Evolutionary conservation across 2,329 filamentous ascomycete species (phyloP), one percentile per base, ranked within the genome.

Genomic region (Fusarium stilboides): DNA sequence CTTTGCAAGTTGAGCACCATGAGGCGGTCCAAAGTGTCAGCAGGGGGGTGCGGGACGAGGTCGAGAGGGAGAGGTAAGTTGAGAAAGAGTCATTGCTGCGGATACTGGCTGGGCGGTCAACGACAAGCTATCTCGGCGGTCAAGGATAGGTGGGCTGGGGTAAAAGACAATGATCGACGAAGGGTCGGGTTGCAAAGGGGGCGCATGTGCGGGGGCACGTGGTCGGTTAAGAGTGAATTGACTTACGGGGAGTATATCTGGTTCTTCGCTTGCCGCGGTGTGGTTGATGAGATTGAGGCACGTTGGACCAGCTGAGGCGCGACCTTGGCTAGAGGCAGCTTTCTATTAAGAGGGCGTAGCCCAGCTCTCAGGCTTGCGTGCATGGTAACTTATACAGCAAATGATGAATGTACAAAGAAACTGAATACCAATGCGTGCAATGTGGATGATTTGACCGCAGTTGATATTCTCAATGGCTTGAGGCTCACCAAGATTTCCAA

Each of bases 1-100:
- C 75, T 45, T 80, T 81, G 76, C 88, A 89, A 17, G 86, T 85
- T 6, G 83, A 77, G 75, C 88, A 89, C 79, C 84, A 89, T 9
- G 85, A 86, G 1, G 87, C 82, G 0, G 87, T 88, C 88, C 87
- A 90, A 40, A 89, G 79, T 2, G 87, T 89, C 57, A 90, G 74
- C n/a, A 89, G 83, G 4, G 88, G 87, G 4, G 78, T 83, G 43
- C 84, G 81, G 8, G 86, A 80, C 8, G 86, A 86, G 4, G 85
- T 83, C 4, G 85, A 87, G 52, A 88, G 80, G n/a, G 85, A 80
- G 58, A 87, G 81, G 77, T 88, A 86, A 19, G 84, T 86, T 73
- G 84, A 77, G 75, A 90, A 85, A 65, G 87, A 83, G 70, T 85
- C 81, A 45, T 83, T 80, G 49, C 83, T 83, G 66, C 87, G 87